These are phyloP conservation scores for Vanilla planifolia DNA, from an alignment of 106 monocot species.

Conservation along the genomic window DNA sequence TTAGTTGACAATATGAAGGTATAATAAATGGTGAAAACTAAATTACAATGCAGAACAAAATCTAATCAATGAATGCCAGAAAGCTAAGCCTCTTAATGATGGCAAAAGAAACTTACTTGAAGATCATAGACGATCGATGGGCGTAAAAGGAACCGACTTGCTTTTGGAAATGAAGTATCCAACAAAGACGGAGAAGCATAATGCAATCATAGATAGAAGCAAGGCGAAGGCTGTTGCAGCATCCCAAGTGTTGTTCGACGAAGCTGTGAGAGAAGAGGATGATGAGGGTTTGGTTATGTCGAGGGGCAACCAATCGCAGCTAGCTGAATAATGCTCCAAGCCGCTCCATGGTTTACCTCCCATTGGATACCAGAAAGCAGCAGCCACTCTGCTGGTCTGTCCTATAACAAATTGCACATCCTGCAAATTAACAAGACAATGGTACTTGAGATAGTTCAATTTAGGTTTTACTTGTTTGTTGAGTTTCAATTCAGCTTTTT, in stretches of 20 bases:
- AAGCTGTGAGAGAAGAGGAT: slow-evolving; percentile 6
- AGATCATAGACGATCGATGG: slow-evolving; percentile 49
- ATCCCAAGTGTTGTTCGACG: slow-evolving; percentile 54
- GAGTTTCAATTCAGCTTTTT: too few species aligned
- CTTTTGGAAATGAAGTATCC: slow-evolving; percentile 61
- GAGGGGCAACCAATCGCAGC: slow-evolving; percentile 81
- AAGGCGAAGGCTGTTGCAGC: slow-evolving; percentile 70
- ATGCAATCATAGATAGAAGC: slow-evolving; percentile 52
- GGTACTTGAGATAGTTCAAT: too few species aligned
- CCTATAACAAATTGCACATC: slow-evolving; percentile 90
- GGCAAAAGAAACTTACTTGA: too few species aligned
- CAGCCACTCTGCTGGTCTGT: slow-evolving; percentile 57
- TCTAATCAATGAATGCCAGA: too few species aligned
- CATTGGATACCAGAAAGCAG: slow-evolving; percentile 91
- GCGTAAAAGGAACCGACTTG: slow-evolving; percentile 64
- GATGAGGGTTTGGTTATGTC: slow-evolving; percentile 36
- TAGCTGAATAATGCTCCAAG: slow-evolving; percentile 74
- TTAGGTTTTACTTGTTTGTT: too few species aligned
- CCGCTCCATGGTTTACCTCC: slow-evolving; percentile 66
- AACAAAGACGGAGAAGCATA: slow-evolving; percentile 58
- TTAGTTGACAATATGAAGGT: too few species aligned
- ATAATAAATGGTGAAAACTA: too few species aligned
- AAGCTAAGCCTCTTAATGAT: too few species aligned
- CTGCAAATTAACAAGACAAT: slow-evolving; percentile 56
- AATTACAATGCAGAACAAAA: too few species aligned